phyloP scores from a whole-genome alignment of 2,329 filamentous ascomycete genomes.

The Dactylellina cionopaga region DNA sequence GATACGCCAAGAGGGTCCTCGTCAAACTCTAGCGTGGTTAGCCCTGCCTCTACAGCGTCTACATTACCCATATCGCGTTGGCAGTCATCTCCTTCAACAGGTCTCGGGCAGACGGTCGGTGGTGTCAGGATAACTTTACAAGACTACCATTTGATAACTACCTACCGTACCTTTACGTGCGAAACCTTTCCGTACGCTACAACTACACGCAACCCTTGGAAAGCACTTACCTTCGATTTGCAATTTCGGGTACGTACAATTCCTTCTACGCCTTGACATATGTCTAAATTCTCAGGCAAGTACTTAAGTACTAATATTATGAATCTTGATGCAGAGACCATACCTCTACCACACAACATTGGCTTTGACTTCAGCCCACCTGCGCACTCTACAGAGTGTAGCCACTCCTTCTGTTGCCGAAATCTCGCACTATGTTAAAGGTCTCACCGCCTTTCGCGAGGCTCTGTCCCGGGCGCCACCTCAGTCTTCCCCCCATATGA shows the following conservation, averaged over 20 bases:
- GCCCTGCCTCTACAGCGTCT: neutral
- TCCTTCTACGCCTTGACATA: no score
- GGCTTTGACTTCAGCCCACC: constrained; percentile 28
- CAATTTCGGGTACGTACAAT: constrained; percentile 25
- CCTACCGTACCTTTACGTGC: constrained; percentile 28
- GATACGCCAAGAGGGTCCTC: neutral
- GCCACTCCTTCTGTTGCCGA: constrained; percentile 25
- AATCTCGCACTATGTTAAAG: constrained; percentile 44
- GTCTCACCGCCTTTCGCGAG: constrained; percentile 23
- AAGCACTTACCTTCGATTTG: constrained; percentile 31
- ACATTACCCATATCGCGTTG: constrained; percentile 11
- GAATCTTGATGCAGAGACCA: constrained; percentile 1
- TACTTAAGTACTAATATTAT: neutral
- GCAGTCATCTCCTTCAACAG: constrained; percentile 41
- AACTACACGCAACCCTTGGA: constrained; percentile 27
- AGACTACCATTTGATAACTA: constrained; percentile 36
- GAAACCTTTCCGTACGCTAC: constrained; percentile 35
- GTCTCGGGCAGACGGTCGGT: neutral
- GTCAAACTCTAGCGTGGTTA: neutral
- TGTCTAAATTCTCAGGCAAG: neutral
- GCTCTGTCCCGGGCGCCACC: neutral
- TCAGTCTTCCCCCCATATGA: no score
- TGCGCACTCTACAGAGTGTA: constrained; percentile 23
- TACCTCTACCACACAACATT: constrained; percentile 40
- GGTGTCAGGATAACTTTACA: constrained; percentile 23